Conservation (phyloP, 1,139 yeast species). For the Yamadazyma dushanensis region DNA sequence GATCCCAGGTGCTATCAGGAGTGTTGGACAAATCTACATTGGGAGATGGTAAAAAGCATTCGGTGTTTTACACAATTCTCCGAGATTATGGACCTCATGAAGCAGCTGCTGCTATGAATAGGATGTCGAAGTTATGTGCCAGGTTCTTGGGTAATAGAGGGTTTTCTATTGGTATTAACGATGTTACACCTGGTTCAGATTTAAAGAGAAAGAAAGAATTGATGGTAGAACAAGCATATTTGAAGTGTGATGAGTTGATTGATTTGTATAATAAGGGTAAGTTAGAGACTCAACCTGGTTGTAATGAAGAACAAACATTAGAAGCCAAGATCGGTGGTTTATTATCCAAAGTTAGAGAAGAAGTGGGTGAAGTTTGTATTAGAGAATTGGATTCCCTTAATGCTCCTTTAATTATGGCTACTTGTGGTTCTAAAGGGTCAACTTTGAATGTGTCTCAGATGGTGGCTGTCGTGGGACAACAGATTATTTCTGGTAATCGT, state of each 20-base stretch:
- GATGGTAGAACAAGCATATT: constrained; percentile 89
- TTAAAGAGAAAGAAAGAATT: constrained; percentile 78
- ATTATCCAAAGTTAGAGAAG: constrained; percentile 95
- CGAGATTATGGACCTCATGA: constrained; percentile 95
- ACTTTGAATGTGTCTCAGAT: constrained; percentile 97
- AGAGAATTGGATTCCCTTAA: constrained; percentile 84
- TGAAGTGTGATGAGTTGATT: constrained; percentile 90
- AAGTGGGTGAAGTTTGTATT: constrained; percentile 97
- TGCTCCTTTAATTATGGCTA: constrained; percentile 98
- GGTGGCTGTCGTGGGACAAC: constrained; percentile 99
- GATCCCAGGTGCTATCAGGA: constrained; percentile 86
- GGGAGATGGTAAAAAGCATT: constrained; percentile 98
- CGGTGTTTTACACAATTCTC: constrained; percentile 91
- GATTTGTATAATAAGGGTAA: constrained; percentile 78
- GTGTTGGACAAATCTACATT: constrained; percentile 95
- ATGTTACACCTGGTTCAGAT: constrained; percentile 89
- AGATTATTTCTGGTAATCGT: constrained; percentile 97
- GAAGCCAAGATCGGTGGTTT: constrained; percentile 98
- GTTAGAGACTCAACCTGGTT: constrained; percentile 97
- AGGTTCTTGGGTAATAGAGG: constrained; percentile 93
- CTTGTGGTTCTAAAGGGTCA: constrained; percentile 99
- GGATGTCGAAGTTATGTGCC: constrained; percentile 98
- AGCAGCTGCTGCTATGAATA: constrained; percentile 94
- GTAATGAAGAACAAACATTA: constrained; percentile 96
- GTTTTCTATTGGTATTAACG: constrained; percentile 94